Base-by-base conservation (phyloP, 2,329 filamentous ascomycete genomes). In the Arthroderma sp. region DNA sequence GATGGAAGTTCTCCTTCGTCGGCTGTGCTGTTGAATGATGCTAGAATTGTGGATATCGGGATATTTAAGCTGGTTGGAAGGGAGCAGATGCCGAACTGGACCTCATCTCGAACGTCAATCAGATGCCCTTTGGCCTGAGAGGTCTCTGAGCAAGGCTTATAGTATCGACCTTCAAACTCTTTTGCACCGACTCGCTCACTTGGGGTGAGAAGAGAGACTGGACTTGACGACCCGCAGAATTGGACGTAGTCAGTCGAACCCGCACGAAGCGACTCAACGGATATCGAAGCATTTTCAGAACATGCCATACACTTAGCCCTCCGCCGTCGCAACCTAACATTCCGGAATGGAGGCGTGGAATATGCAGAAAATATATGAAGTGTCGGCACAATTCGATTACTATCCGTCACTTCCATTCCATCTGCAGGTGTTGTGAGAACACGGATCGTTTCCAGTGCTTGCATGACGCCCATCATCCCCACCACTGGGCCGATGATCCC, bases 401-500 rank as follows among this genome's bases (percentile, higher is more conserved):
- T 6, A 56, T 47, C 4, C 40, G 11, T 30, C 42, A 31, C 38
- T 9, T 46, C 43, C 46, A 54, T 38, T 29, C 10, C 10, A 54
- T 55, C 3, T 56, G 60, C 29, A 10, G 52, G 53, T 27, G 67
- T 56, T 0, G 77, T 72, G 10, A 95, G 72, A n/a, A 95, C 63
- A 59, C 93, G 91, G 56, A 96, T 80, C 0, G 86, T 80, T 65
- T 96, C 87, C 1, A 94, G 69, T 0, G 91, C 89, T 66, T 96
- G 91, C 45, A 96, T 66, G 0, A 94, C 80, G 5, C 91, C 91
- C 86, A 98, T 95, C 0, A 80, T 74, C 0, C 91, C 91, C 0
- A 98, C 91, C 0, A 95, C 87, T 0, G 91, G 88, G 0, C 91
- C 91, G 1, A 98, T 57, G 6, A 98, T 87, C 0, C 91, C 91